phyloP scores from a whole-genome alignment of 1,284 basidiomycete genomes.

The Malassezia cuniculi region DNA sequence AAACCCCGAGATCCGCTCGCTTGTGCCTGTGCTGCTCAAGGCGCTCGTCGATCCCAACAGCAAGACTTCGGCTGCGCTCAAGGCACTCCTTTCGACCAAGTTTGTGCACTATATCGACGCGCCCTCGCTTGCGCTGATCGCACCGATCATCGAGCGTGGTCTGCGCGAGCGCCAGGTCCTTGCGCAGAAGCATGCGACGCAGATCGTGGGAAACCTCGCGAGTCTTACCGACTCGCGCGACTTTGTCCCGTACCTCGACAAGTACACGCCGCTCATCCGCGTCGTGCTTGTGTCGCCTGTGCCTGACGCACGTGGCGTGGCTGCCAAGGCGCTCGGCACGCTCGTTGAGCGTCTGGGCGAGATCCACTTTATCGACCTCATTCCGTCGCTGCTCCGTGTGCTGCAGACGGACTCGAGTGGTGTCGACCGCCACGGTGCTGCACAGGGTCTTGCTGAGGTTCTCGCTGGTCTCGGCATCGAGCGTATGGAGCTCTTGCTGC shows the following conservation, averaged over 20 bases:
- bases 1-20: conserved; percentile 66
- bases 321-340: conserved; percentile 92
- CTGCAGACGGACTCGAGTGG: conserved; percentile 87
- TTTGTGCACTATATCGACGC: conserved; percentile 98
- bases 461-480: conserved; percentile 93
- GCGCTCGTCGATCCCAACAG: conserved; percentile 82
- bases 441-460: conserved; percentile 92
- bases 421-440: conserved; percentile 92
- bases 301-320: conserved; percentile 89
- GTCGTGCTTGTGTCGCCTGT: conserved; percentile 77
- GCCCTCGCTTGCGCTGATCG: conserved; percentile 86
- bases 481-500: conserved; percentile 80
- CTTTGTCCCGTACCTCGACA: conserved; percentile 83
- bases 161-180: conserved; percentile 81
- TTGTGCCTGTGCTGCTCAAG: conserved; percentile 84
- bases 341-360: conserved; percentile 93
- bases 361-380: conserved; percentile 84
- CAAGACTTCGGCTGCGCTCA: conserved; percentile 74
- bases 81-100: conserved; percentile 74
- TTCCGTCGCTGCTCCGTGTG: conserved; percentile 74
- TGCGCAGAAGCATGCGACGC: conserved; percentile 85
- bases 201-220: conserved; percentile 88
- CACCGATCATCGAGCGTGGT: conserved; percentile 90
- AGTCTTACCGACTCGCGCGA: conserved; percentile 86
- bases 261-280: conserved; percentile 80